A percentile compares a stretch with the other conserved stretches of the same genome.
Conservation (phyloP, 441 rosid species). For the Gossypium davidsonii region DNA sequence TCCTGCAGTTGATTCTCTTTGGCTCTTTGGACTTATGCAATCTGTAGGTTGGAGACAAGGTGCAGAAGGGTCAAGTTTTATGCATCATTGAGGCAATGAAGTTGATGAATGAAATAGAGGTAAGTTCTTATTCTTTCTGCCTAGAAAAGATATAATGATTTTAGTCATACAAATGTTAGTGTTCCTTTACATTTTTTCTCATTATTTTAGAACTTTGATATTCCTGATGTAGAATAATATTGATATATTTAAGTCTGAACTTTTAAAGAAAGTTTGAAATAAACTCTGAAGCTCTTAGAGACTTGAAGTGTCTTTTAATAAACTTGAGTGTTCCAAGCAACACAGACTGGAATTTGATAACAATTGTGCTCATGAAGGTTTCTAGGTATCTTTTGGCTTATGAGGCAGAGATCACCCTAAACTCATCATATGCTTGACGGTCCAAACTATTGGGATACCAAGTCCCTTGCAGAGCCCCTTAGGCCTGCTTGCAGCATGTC, state of each 20-base stretch:
- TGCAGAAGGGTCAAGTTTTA: slow-evolving; percentile 78
- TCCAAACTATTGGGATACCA: not conserved
- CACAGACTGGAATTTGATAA: not conserved
- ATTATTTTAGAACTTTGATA: not conserved
- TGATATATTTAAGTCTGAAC: not conserved
- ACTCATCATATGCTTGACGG: not conserved
- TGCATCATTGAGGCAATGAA: slow-evolving; percentile 94
- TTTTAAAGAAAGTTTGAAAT: not conserved
- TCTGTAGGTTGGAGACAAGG: slow-evolving; percentile 77
- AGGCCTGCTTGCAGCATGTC: not conserved
- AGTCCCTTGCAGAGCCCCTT: not conserved
- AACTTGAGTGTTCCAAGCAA: not conserved
- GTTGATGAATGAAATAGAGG: slow-evolving; percentile 34
- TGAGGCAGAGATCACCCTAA: not conserved
- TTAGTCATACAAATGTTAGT: not conserved
- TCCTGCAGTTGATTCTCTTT: not conserved
- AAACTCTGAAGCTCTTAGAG: not conserved
- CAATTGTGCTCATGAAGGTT: not conserved
- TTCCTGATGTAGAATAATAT: not conserved
- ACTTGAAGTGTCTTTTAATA: not conserved
- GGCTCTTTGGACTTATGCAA: slow-evolving; percentile 12
- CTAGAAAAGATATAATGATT: not conserved
- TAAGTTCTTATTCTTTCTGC: slow-evolving; percentile 24
- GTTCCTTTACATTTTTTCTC: not conserved
- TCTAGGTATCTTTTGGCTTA: not conserved